Conservation (phyloP, 441 rosid genomes). For the Populus hybrid region DNA sequence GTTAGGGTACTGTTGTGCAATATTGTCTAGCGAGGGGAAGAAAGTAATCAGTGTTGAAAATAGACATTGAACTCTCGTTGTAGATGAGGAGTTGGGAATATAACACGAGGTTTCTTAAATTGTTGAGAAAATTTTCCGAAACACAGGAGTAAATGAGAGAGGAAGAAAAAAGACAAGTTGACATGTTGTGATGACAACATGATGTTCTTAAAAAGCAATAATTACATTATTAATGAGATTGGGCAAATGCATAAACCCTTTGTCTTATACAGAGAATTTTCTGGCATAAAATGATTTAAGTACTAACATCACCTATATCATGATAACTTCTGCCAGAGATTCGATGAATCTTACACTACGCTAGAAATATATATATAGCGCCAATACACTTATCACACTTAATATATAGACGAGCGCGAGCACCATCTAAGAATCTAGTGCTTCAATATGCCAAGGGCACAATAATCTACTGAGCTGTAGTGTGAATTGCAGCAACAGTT, state of each 20-base stretch:
- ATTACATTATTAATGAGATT: background rate
- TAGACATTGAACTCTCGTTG: background rate
- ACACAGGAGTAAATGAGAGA: background rate
- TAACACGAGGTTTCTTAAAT: background rate
- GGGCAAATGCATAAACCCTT: background rate
- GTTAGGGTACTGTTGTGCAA: background rate
- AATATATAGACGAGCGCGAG: background rate
- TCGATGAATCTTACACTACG: background rate
- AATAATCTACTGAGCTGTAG: slow-evolving; percentile 14
- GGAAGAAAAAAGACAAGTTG: background rate
- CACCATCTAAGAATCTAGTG: background rate
- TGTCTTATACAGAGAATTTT: background rate
- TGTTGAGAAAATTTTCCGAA: background rate
- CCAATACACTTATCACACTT: background rate
- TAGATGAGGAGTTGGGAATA: background rate
- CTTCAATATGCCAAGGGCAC: background rate
- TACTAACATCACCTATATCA: background rate
- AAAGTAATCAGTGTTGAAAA: background rate
- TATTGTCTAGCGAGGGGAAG: background rate
- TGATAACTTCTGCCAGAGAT: background rate
- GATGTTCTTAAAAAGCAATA: background rate
- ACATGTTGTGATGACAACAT: background rate
- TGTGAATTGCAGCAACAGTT: slow-evolving; percentile 58
- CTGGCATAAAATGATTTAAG: background rate
- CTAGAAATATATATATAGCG: background rate